Percentiles rank a stretch among this genome's conserved stretches.
phyloP scores from a whole-genome alignment of 164 flowering plant species.

The Aristolochia contorta region DNA sequence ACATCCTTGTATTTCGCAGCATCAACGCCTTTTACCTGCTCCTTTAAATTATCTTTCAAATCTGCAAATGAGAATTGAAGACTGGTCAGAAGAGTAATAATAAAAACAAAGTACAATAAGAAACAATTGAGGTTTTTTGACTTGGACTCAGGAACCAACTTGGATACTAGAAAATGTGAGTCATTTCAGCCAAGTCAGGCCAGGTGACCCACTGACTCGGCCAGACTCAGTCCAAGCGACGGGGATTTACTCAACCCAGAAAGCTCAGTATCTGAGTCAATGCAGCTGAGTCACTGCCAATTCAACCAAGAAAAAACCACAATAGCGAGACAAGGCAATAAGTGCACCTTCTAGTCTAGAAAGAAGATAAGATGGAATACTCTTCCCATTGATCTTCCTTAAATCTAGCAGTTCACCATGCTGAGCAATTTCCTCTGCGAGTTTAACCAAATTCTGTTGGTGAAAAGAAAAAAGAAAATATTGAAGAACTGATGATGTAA shows the following conservation, averaged over 20 bases:
- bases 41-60: slow-evolving; percentile 44
- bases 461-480: slow-evolving; percentile 1
- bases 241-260: no score
- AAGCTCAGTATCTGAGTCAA: no score
- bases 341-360: slow-evolving; percentile 60
- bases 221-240: no score
- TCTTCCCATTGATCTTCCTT: slow-evolving; percentile 83
- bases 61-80: slow-evolving; percentile 25
- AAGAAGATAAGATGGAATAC: slow-evolving; percentile 76
- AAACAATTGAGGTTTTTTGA: neutral
- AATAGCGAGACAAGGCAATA: neutral
- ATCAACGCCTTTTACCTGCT: slow-evolving; percentile 66
- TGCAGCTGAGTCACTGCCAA: no score
- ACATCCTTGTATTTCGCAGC: slow-evolving; percentile 67
- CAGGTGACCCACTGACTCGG: no score
- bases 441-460: slow-evolving; percentile 45
- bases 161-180: no score
- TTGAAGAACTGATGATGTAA: neutral
- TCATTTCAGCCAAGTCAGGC: no score
- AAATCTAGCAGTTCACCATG: slow-evolving; percentile 45
- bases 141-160: no score
- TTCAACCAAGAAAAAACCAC: neutral
- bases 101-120: neutral
- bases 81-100: neutral
- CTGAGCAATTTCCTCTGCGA: slow-evolving; percentile 80